Conservation (phyloP, 2,329 filamentous ascomycete species). For the Pseudogymnoascus sp. region DNA sequence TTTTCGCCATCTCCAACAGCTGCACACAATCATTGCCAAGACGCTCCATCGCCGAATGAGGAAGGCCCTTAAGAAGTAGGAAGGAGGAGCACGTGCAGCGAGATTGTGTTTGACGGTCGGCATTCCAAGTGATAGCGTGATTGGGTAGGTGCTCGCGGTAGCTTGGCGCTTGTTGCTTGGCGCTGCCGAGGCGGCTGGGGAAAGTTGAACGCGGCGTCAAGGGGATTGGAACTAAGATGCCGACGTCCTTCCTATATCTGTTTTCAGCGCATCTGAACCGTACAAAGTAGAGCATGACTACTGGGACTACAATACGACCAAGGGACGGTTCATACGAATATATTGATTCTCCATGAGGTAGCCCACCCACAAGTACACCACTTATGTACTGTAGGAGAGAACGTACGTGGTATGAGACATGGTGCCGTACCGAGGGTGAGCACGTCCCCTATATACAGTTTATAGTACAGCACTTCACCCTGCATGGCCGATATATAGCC, state of each 20-base stretch:
- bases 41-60: not conserved
- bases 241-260: not conserved
- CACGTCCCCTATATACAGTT: not conserved
- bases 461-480: not conserved
- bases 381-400: not conserved
- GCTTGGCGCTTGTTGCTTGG: not conserved
- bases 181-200: not conserved
- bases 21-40: not conserved
- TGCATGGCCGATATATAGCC: not conserved
- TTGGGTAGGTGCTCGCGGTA: not conserved
- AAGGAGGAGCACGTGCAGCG: slow-evolving; percentile 1
- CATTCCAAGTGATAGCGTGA: not conserved
- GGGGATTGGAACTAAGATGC: not conserved
- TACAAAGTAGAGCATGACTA: not conserved
- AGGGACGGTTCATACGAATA: not conserved
- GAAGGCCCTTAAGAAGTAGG: not conserved
- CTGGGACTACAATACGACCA: not conserved
- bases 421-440: not conserved
- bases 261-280: not conserved
- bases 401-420: not conserved
- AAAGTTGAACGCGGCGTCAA: not conserved
- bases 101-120: not conserved
- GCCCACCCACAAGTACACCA: not conserved
- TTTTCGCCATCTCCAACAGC: not conserved
- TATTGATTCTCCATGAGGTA: not conserved